Evolutionary conservation across 2,329 filamentous ascomycete genomes (phyloP).

Genomic region (Basipetospora chlamydospora): DNA sequence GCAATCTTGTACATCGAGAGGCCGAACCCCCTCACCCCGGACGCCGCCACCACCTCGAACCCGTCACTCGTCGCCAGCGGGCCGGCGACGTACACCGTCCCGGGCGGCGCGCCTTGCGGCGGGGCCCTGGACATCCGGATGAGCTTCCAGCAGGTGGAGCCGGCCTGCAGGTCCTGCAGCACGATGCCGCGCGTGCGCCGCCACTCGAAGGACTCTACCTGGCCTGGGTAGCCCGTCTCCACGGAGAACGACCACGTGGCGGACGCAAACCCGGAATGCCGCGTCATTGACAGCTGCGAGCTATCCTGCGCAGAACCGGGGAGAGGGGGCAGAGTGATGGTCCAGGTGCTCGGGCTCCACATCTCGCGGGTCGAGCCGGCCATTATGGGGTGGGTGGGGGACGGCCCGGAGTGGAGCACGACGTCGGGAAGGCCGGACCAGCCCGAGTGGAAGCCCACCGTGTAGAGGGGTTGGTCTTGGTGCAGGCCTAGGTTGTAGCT

Average conservation of each 20-base stretch:
- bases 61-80: constrained; percentile 17
- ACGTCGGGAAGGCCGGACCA: constrained; percentile 1
- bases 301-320: constrained; percentile 4
- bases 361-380: constrained; percentile 4
- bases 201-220: constrained; percentile 27
- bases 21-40: constrained; percentile 11
- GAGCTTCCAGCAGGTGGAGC: constrained; percentile 25
- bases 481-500: constrained; percentile 6
- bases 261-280: constrained; percentile 6
- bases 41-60: constrained; percentile 28
- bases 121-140: constrained; percentile 16
- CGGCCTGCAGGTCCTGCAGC: constrained; percentile 17
- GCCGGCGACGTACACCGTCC: constrained; percentile 8
- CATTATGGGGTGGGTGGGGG: background rate
- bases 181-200: constrained; percentile 21
- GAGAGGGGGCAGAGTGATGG: constrained; percentile 8
- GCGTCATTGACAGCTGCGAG: constrained; percentile 8
- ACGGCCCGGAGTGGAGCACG: constrained; percentile 6
- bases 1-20: constrained; percentile 13
- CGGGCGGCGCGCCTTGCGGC: constrained; percentile 6
- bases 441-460: constrained; percentile 1
- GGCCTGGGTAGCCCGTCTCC: constrained; percentile 14
- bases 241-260: constrained; percentile 18
- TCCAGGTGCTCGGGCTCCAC: background rate
- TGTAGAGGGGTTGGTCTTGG: constrained; percentile 3